These are phyloP conservation scores for Vigna angularis DNA, from an alignment of 306 rosid genomes.

Conservation along the genomic window DNA sequence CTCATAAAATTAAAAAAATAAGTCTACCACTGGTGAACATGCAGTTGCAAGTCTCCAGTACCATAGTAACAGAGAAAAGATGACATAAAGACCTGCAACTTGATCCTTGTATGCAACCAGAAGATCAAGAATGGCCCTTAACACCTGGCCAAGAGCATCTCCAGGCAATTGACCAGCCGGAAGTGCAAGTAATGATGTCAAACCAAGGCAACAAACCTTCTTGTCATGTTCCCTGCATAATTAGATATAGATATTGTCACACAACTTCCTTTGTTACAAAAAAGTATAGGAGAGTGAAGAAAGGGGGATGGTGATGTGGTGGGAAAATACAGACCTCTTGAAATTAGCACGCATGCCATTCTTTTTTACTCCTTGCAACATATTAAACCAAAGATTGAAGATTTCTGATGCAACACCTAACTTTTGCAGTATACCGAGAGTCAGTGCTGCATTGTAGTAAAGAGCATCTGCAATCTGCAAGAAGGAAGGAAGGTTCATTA, in stretches of 20 bases:
- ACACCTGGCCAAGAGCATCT: conserved; percentile 89
- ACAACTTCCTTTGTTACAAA: background rate
- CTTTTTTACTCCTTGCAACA: conserved; percentile 87
- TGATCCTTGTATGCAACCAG: conserved; percentile 94
- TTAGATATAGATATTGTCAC: conserved; percentile 36
- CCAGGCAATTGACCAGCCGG: conserved; percentile 76
- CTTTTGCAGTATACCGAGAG: conserved; percentile 77
- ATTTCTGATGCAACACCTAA: conserved; percentile 82
- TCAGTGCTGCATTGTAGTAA: conserved; percentile 79
- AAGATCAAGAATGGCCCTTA: conserved; percentile 86
- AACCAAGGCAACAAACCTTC: conserved; percentile 94
- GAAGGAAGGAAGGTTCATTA: conserved; percentile 29
- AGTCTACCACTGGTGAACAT: conserved; percentile 2
- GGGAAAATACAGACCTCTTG: conserved; percentile 58
- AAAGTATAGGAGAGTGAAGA: background rate
- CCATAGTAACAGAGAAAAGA: conserved; percentile 4
- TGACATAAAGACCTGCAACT: conserved; percentile 76
- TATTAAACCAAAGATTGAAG: conserved; percentile 90
- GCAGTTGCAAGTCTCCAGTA: conserved; percentile 4
- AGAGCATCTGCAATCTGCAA: conserved; percentile 88
- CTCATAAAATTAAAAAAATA: background rate
- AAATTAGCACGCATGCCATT: conserved; percentile 78
- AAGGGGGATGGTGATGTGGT: background rate
- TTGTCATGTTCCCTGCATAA: conserved; percentile 87
- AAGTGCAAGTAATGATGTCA: conserved; percentile 82